A percentile compares a stretch with the other conserved stretches of the same genome.
phyloP scores from a whole-genome alignment of 345 rosid genomes.

The Rhodomyrtus tomentosa region DNA sequence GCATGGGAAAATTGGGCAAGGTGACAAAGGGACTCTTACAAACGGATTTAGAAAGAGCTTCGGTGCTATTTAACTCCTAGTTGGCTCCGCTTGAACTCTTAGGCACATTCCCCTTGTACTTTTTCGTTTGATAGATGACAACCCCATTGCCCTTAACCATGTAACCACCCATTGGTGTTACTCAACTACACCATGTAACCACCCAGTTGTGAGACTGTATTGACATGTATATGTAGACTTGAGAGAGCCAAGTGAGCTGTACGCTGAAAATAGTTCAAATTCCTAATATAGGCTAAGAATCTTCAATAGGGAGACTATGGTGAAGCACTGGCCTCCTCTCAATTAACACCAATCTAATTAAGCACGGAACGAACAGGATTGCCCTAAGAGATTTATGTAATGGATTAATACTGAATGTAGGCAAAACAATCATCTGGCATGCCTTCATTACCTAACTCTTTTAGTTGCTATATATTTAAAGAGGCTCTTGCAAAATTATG shows the following conservation, averaged over 20 bases:
- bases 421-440: neutral
- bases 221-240: neutral
- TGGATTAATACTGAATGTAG: neutral
- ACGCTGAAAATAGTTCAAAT: neutral
- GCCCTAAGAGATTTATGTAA: neutral
- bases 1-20: neutral
- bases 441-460: neutral
- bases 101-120: neutral
- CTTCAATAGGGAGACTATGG: neutral
- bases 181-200: neutral
- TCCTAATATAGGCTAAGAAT: neutral
- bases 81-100: neutral
- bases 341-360: neutral
- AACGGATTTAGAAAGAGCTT: neutral
- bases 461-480: neutral
- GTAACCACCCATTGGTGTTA: neutral
- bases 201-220: neutral
- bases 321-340: neutral
- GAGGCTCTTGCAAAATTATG: neutral
- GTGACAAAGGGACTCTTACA: neutral
- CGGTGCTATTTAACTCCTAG: neutral
- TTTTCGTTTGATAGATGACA: neutral
- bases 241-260: neutral
- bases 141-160: neutral
- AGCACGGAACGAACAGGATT: neutral